phyloP scores from a whole-genome alignment of 441 rosid genomes.

The Gossypium laxum region DNA sequence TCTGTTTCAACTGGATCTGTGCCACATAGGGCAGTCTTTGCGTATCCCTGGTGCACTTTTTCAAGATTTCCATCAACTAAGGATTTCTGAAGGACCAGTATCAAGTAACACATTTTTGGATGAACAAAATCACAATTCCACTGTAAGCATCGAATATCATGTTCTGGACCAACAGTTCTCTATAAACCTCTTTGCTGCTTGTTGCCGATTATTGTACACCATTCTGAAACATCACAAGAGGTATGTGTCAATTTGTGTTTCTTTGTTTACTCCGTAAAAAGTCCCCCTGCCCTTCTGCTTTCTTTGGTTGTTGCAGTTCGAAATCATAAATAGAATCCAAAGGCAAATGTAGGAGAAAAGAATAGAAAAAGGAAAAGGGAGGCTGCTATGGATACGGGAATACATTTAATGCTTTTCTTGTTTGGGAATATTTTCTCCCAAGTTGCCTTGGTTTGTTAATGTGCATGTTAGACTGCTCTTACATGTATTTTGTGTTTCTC shows the following conservation, averaged over 20 bases:
- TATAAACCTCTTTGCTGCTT: conserved; percentile 44
- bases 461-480: background rate
- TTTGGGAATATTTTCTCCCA: background rate
- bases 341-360: background rate
- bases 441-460: background rate
- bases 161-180: conserved; percentile 48
- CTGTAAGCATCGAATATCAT: conserved; percentile 19
- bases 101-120: conserved; percentile 16
- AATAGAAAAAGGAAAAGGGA: background rate
- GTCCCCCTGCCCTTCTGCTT: background rate
- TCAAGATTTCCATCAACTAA: conserved; percentile 36
- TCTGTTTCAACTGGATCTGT: conserved; percentile 57
- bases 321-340: conserved; percentile 2
- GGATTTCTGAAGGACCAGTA: conserved; percentile 23
- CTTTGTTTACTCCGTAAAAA: background rate
- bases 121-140: conserved; percentile 20
- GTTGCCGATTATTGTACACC: conserved; percentile 62
- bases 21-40: conserved; percentile 65
- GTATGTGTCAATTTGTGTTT: conserved; percentile 25
- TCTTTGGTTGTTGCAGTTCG: background rate
- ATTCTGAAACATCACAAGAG: conserved; percentile 72
- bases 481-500: background rate
- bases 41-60: conserved; percentile 62
- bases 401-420: background rate
- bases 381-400: background rate